Percentiles rank a stretch among this genome's conserved stretches.
Conservation (phyloP, 495 filamentous ascomycete species). For the Collariella sp. region DNA sequence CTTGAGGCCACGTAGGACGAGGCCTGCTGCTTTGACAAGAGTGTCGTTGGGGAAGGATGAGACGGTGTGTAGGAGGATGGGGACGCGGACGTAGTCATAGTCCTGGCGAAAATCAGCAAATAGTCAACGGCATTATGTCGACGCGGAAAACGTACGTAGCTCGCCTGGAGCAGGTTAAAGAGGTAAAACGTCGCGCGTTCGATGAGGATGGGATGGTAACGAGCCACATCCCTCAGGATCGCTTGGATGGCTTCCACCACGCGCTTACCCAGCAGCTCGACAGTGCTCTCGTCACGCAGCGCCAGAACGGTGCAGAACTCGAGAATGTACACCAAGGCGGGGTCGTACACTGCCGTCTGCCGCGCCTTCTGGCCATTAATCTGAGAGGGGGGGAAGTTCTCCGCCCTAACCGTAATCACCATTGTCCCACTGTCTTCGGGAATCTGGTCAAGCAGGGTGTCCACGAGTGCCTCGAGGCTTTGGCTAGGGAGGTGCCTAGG, state of each 20-base stretch:
- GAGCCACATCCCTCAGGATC: slow-evolving; percentile 67
- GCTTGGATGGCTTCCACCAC: slow-evolving; percentile 72
- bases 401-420: slow-evolving; percentile 81
- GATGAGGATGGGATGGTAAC: slow-evolving; percentile 69
- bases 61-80: slow-evolving; percentile 86
- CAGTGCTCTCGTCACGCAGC: slow-evolving; percentile 63
- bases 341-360: slow-evolving; percentile 65
- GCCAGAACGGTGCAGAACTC: slow-evolving; percentile 83
- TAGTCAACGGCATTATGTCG: no score
- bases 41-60: slow-evolving; percentile 74
- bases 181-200: slow-evolving; percentile 82
- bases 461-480: slow-evolving; percentile 58
- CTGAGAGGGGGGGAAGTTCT: slow-evolving; percentile 52
- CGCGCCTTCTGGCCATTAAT: slow-evolving; percentile 49
- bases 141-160: slow-evolving; percentile 57
- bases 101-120: slow-evolving; percentile 46
- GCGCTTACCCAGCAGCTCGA: slow-evolving; percentile 62
- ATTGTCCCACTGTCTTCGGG: slow-evolving; percentile 75
- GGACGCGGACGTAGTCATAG: slow-evolving; percentile 81
- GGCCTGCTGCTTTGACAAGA: slow-evolving; percentile 63
- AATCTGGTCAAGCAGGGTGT: slow-evolving; percentile 68
- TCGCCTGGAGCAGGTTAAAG: slow-evolving; percentile 70
- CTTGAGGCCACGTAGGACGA: slow-evolving; percentile 68
- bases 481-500: slow-evolving; percentile 58
- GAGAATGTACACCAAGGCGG: slow-evolving; percentile 75